Evolutionary conservation across 2,329 filamentous ascomycete genomes (phyloP).

Genomic region (Lasiodiplodia theobromae): DNA sequence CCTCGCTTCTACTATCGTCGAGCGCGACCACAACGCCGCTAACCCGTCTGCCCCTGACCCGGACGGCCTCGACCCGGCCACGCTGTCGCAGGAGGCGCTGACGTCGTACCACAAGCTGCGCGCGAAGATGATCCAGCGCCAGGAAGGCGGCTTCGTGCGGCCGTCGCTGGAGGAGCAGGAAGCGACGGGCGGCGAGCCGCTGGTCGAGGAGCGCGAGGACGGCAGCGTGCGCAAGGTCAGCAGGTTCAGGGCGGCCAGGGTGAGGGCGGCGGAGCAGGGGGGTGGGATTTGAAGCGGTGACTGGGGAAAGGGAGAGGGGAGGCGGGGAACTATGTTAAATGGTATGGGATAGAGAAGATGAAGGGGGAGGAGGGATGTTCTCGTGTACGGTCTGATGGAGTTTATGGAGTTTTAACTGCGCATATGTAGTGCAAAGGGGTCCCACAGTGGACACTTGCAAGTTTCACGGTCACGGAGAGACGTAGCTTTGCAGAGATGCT

Average conservation of each 20-base stretch:
- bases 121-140: conserved; percentile 80
- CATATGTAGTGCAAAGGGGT: too few relatives aligned
- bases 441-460: neutral
- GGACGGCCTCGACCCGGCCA: conserved; percentile 68
- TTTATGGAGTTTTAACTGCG: too few relatives aligned
- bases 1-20: conserved; percentile 66
- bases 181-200: conserved; percentile 54
- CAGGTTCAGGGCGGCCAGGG: conserved; percentile 74
- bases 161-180: conserved; percentile 70
- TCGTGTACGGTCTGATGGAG: too few relatives aligned
- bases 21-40: conserved; percentile 51
- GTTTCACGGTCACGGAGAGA: neutral
- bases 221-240: conserved; percentile 68
- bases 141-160: conserved; percentile 80
- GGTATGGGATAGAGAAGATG: too few relatives aligned
- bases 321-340: neutral
- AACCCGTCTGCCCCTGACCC: conserved; percentile 42
- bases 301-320: neutral
- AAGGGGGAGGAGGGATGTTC: too few relatives aligned
- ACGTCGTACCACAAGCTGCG: conserved; percentile 83
- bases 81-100: conserved; percentile 79
- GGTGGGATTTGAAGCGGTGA: neutral
- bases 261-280: conserved; percentile 48
- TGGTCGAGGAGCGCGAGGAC: conserved; percentile 71
- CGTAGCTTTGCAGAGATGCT: neutral